Conservation (phyloP, 2,329 filamentous ascomycete genomes). For the Fusarium irregulare region DNA sequence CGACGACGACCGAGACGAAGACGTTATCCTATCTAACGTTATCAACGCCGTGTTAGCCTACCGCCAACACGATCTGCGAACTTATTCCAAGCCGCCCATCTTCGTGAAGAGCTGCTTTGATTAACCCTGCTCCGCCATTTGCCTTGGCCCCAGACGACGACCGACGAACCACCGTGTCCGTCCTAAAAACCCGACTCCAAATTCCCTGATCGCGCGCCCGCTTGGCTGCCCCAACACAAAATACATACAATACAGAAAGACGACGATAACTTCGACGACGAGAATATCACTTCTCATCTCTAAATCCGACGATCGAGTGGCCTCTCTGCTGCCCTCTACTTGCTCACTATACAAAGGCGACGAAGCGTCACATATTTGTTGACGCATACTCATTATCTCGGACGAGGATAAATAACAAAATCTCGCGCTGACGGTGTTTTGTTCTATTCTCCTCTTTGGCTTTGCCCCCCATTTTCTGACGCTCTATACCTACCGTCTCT, state of each 20-base stretch:
- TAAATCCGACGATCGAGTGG: conserved; percentile 18
- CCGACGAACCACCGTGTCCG: conserved; percentile 42
- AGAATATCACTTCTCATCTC: conserved; percentile 23
- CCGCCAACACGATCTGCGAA: conserved; percentile 42
- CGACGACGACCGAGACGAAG: conserved; percentile 45
- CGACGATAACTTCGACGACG: conserved; percentile 28
- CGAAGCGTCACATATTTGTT: conserved; percentile 39
- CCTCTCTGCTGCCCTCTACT: conserved; percentile 6
- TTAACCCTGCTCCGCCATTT: conserved; percentile 31
- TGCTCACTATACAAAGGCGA: conserved; percentile 34
- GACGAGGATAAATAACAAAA: conserved; percentile 38
- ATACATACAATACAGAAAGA: conserved; percentile 15
- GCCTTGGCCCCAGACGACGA: conserved; percentile 36
- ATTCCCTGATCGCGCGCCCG: conserved; percentile 44
- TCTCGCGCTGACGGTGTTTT: conserved; percentile 44
- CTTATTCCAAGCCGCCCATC: conserved; percentile 30
- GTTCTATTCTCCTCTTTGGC: conserved; percentile 28
- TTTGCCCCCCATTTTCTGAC: conserved; percentile 39
- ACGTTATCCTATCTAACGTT: conserved; percentile 9
- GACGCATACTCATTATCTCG: conserved; percentile 32
- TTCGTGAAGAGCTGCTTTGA: conserved; percentile 30
- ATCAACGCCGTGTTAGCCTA: conserved; percentile 40
- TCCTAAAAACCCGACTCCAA: conserved; percentile 38
- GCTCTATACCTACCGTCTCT: conserved; percentile 43
- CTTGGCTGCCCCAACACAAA: conserved; percentile 44